These are phyloP conservation scores for Truncatella angustata DNA, from an alignment of 2,329 filamentous ascomycete species.

Conservation along the genomic window DNA sequence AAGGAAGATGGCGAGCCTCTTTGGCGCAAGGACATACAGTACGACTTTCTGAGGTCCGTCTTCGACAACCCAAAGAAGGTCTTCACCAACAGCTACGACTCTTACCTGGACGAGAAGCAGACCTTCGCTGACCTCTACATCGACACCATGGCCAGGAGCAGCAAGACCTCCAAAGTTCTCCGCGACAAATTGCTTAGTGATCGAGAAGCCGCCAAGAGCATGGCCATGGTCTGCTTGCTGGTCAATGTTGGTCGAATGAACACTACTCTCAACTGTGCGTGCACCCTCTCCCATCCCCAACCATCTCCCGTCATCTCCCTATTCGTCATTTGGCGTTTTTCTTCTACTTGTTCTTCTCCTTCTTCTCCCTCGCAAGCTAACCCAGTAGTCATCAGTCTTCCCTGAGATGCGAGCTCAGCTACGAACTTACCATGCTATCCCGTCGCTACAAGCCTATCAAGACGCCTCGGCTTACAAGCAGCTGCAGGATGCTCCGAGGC, in stretches of 20 bases:
- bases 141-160: constrained; percentile 96
- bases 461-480: constrained; percentile 97
- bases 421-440: constrained; percentile 96
- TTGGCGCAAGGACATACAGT: constrained; percentile 86
- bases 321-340: no score
- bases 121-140: constrained; percentile 96
- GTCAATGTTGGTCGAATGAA: constrained; percentile 99
- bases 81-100: constrained; percentile 87
- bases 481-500: constrained; percentile 88
- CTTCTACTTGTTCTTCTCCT: no score
- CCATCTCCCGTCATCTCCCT: no score
- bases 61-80: constrained; percentile 73
- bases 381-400: constrained; percentile 61
- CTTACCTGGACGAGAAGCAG: constrained; percentile 56
- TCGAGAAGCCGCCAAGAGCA: constrained; percentile 87
- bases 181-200: constrained; percentile 95
- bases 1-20: constrained; percentile 86
- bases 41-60: constrained; percentile 77
- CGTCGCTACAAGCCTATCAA: constrained; percentile 90
- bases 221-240: constrained; percentile 98
- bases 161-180: constrained; percentile 97
- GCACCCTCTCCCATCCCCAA: constrained; percentile 6
- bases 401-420: constrained; percentile 98
- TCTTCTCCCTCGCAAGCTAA: no score
- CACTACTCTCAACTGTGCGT: constrained; percentile 89